phyloP scores from a whole-genome alignment of 2,329 filamentous ascomycete species.

The Shiraia sp. region DNA sequence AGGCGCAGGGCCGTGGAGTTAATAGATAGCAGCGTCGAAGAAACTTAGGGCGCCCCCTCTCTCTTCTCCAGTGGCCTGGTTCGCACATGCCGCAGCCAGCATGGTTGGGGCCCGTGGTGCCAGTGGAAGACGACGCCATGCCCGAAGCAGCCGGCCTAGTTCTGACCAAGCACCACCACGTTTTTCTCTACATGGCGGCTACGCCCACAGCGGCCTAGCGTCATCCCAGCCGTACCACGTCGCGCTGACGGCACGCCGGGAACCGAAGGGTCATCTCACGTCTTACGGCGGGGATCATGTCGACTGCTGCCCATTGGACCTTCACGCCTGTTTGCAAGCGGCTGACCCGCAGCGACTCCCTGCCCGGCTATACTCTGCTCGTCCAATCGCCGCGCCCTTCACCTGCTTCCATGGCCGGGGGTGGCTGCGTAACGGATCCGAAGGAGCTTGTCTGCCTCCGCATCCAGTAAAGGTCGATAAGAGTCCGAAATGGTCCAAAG shows the following conservation, averaged over 20 bases:
- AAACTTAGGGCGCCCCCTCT: background rate
- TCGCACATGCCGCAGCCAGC: no score
- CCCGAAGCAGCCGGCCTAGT: background rate
- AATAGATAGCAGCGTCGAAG: background rate
- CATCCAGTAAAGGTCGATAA: no score
- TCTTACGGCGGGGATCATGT: background rate
- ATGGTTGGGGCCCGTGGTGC: no score
- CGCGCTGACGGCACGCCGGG: constrained; percentile 1
- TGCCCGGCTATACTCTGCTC: background rate
- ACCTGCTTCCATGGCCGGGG: no score
- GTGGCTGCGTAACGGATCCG: no score
- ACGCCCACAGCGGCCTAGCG: background rate
- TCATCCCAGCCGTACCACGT: background rate
- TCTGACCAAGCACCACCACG: no score
- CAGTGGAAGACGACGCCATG: background rate
- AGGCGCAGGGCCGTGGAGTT: background rate
- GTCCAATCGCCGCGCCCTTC: no score
- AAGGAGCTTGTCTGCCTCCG: no score
- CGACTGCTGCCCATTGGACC: background rate
- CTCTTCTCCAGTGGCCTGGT: background rate
- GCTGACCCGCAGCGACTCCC: background rate
- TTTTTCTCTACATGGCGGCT: background rate
- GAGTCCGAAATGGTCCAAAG: no score
- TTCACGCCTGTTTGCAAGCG: background rate
- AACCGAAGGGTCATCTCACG: constrained; percentile 2